These are phyloP conservation scores for Deinandra increscens DNA, from an alignment of 129 eudicot genomes.

Conservation along the genomic window DNA sequence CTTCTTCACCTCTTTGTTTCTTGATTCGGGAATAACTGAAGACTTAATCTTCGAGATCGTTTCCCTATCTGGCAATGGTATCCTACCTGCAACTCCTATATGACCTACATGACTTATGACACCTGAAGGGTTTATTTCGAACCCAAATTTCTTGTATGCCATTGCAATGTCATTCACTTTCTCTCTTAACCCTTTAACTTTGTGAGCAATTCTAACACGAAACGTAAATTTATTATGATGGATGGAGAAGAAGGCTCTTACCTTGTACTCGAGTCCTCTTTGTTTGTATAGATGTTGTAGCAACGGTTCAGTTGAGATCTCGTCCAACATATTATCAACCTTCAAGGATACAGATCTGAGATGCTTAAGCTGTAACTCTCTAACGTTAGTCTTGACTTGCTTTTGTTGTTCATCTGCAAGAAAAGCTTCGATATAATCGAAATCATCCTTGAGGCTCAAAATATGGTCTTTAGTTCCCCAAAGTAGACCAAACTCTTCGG, in stretches of 20 bases:
- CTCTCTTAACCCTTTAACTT: background rate
- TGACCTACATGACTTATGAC: background rate
- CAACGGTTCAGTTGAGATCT: background rate
- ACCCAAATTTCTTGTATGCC: background rate
- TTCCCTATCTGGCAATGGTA: background rate
- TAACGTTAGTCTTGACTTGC: background rate
- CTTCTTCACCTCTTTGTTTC: background rate
- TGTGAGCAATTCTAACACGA: background rate
- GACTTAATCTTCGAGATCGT: background rate
- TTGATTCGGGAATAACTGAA: background rate
- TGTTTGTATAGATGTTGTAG: background rate
- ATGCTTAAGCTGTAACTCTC: background rate
- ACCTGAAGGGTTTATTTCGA: background rate
- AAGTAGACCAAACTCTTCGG: too few species aligned
- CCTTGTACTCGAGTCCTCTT: constrained; percentile 1
- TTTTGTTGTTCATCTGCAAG: constrained; percentile 14
- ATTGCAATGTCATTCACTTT: too few species aligned
- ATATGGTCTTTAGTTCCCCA: too few species aligned
- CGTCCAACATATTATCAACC: background rate
- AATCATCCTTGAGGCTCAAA: too few species aligned
- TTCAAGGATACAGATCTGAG: background rate
- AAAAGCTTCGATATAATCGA: background rate
- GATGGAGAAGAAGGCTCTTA: background rate
- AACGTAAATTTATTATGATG: background rate
- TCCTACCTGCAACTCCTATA: background rate